Evolutionary conservation across 768 basidiomycete species (phyloP), one percentile per base, ranked within the genome.

Genomic region (Leccinum ochraceum): DNA sequence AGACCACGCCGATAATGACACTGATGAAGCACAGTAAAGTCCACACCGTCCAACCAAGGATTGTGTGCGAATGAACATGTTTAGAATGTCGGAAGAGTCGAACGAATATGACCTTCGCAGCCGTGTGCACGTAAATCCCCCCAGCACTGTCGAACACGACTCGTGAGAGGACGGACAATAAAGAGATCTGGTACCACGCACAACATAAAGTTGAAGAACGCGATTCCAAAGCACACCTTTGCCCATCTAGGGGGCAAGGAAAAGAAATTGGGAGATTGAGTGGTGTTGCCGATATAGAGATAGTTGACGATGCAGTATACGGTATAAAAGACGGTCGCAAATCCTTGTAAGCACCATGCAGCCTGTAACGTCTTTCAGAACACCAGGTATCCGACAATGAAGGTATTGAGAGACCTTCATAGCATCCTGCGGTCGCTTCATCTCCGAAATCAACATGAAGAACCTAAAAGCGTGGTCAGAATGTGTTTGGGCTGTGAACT

Each of bases 371-470:
- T 46, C 20, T 11, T 49, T 55, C n/a, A 42, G 37, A 32, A 61
- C 16, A 17, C 28, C 16, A 34, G 10, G 4, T n/a, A 32, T 10
- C 26, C 34, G 26, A 53, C 5, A 14, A 22, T 37, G 8, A 10
- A 78, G 80, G 59, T 10, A 17, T 24, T 50, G 26, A 46, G 20
- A 39, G 14, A 82, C 83, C 76, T 84, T 84, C 80, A 84, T 84
- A 6, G 82, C 82, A 63, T 84, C 82, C 62, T 78, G 67, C 1
- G 84, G 82, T 28, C 64, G 67, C 22, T 69, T 71, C 84, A 84
- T 84, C 65, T 85, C 83, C 14, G 83, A 84, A 32, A 83, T 83
- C n/a, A 84, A 67, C 44, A 84, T 79, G 63, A 84, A 84, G 66
- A 84, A 84, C 80, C 82, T 83, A 46, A 28, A 32, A 4, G n/a